Conservation (phyloP, 2,329 filamentous ascomycete species). For the Diaporthe citri region DNA sequence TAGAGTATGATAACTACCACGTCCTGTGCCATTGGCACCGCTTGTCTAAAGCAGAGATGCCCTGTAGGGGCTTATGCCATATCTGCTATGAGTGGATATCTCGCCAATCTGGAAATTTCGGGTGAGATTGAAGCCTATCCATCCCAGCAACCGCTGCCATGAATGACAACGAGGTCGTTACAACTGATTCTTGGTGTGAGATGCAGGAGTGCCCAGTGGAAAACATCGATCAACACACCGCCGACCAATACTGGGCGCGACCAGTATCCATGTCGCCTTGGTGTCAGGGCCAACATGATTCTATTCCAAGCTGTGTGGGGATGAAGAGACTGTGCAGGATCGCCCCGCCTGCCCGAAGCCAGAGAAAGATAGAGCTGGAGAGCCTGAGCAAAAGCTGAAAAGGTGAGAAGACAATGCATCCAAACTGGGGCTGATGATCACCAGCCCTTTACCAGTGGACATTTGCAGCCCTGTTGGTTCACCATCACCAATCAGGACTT, state of each 20-base stretch:
- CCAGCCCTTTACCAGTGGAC: no score
- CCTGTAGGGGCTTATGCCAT: not conserved
- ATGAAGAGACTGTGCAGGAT: not conserved
- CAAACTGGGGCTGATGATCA: not conserved
- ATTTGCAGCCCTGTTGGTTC: not conserved
- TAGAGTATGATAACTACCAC: constrained; percentile 5
- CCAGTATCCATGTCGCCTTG: not conserved
- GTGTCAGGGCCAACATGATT: not conserved
- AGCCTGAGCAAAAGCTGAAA: not conserved
- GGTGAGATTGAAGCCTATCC: no score
- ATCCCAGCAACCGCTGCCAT: no score
- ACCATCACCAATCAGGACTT: not conserved
- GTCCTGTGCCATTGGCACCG: not conserved
- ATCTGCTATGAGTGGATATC: not conserved
- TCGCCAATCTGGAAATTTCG: not conserved
- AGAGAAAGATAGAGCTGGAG: not conserved
- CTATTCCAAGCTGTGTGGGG: not conserved
- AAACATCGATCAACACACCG: no score
- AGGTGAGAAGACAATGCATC: not conserved
- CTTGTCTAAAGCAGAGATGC: not conserved
- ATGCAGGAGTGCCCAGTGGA: no score
- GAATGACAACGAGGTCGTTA: not conserved
- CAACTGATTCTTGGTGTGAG: no score
- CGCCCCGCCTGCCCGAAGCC: not conserved
- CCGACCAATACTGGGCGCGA: no score